Conservation (phyloP, 1,284 basidiomycete species). For the Ganoderma meredithae region DNA sequence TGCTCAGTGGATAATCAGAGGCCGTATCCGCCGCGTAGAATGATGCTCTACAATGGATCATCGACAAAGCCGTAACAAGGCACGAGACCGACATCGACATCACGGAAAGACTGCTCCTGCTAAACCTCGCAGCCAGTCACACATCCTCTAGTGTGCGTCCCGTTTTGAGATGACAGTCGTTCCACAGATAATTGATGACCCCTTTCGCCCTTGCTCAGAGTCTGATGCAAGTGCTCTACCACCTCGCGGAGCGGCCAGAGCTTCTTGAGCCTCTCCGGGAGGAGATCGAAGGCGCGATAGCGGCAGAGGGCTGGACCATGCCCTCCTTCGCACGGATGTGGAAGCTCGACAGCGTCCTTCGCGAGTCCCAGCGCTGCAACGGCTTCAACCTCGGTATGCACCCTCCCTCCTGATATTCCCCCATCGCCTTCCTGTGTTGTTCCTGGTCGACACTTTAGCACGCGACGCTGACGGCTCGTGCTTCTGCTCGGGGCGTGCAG, state of each 20-base stretch:
- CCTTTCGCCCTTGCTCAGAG: constrained; percentile 15
- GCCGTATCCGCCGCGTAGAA: constrained; percentile 37
- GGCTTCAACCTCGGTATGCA: constrained; percentile 29
- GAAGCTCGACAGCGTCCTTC: constrained; percentile 56
- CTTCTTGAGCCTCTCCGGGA: constrained; percentile 49
- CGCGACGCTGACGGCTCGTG: constrained; percentile 21
- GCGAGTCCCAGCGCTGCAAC: constrained; percentile 48
- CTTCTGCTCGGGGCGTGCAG: constrained; percentile 10
- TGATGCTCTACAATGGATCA: constrained; percentile 53
- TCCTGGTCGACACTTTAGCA: not conserved
- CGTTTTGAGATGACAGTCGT: too few species aligned
- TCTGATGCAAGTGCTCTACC: constrained; percentile 21
- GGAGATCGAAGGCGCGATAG: constrained; percentile 46
- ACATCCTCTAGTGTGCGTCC: constrained; percentile 43
- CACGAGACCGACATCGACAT: constrained; percentile 43
- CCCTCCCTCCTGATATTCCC: constrained; percentile 28
- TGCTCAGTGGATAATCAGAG: not conserved
- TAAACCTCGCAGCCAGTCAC: constrained; percentile 52
- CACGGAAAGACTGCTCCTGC: constrained; percentile 41
- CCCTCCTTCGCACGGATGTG: constrained; percentile 48
- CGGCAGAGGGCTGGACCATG: constrained; percentile 54
- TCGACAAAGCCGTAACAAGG: constrained; percentile 46
- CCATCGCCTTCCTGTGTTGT: too few species aligned
- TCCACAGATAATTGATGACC: not conserved
- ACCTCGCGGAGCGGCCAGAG: constrained; percentile 43